Evolutionary conservation across 257 asterid genomes (phyloP).

Genomic region (Rehmannia glutinosa): DNA sequence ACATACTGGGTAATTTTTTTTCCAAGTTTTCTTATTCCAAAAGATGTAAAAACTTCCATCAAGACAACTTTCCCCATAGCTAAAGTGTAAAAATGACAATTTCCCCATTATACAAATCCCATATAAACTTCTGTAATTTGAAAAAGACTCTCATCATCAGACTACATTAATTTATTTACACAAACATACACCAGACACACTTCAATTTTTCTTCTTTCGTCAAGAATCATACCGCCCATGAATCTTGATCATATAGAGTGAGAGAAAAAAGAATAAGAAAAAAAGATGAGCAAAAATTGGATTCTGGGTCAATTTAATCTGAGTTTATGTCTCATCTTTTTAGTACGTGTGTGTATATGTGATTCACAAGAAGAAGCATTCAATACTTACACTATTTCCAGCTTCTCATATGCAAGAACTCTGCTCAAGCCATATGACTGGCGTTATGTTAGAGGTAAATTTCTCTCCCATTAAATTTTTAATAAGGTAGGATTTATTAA

Average conservation of each 20-base stretch:
- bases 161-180: no score
- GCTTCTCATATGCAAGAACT: slow-evolving; percentile 63
- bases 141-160: no score
- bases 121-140: no score
- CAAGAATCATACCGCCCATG: slow-evolving; percentile 10
- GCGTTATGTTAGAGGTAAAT: slow-evolving; percentile 82
- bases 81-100: no score
- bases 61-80: no score
- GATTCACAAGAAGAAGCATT: slow-evolving; percentile 36
- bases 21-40: no score
- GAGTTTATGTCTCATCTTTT: slow-evolving; percentile 25
- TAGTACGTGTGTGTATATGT: slow-evolving; percentile 18
- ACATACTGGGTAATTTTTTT: no score
- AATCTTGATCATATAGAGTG: slow-evolving; percentile 23
- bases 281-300: slow-evolving; percentile 40
- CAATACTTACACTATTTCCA: slow-evolving; percentile 58
- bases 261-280: background rate
- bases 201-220: background rate
- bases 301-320: slow-evolving; percentile 38
- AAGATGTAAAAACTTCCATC: no score
- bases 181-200: no score
- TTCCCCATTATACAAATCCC: no score
- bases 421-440: slow-evolving; percentile 73
- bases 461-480: background rate
- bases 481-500: background rate